Conservation (phyloP, 805 yeast species). For the Candida patagonica region DNA sequence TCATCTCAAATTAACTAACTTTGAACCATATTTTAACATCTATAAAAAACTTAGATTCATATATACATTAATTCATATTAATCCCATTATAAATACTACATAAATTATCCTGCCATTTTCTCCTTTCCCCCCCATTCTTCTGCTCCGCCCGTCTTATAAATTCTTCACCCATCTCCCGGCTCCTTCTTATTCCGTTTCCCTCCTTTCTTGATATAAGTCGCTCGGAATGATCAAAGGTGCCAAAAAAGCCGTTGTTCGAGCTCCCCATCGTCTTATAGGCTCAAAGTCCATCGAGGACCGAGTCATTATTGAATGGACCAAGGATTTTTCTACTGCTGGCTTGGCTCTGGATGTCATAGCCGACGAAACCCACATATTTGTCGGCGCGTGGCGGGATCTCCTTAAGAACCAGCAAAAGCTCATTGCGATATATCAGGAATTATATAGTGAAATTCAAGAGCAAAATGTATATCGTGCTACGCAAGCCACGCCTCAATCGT, state of each 20-base stretch:
- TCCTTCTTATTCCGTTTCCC: no score
- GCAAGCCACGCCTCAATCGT: conserved; percentile 25
- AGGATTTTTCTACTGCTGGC: conserved; percentile 27
- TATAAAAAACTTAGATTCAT: no score
- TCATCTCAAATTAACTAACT: no score
- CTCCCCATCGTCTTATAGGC: conserved; percentile 30
- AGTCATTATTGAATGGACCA: conserved; percentile 27
- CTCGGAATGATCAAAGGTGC: conserved; percentile 28
- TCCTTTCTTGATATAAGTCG: no score
- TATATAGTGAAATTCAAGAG: conserved; percentile 24
- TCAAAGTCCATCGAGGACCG: conserved; percentile 27
- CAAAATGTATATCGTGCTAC: conserved; percentile 19
- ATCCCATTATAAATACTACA: no score
- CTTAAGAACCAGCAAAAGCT: conserved; percentile 16
- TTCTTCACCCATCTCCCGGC: no score
- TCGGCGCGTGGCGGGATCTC: conserved; percentile 19
- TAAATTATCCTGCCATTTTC: no score
- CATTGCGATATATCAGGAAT: conserved; percentile 12
- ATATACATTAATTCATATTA: no score
- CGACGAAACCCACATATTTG: conserved; percentile 19
- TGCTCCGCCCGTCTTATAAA: no score
- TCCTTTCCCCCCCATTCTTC: no score
- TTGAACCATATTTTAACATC: no score
- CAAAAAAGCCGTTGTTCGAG: conserved; percentile 28
- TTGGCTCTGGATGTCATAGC: conserved; percentile 22